Evolutionary conservation across 2,329 filamentous ascomycete species (phyloP).

Genomic region (Colletotrichum cuscutae): DNA sequence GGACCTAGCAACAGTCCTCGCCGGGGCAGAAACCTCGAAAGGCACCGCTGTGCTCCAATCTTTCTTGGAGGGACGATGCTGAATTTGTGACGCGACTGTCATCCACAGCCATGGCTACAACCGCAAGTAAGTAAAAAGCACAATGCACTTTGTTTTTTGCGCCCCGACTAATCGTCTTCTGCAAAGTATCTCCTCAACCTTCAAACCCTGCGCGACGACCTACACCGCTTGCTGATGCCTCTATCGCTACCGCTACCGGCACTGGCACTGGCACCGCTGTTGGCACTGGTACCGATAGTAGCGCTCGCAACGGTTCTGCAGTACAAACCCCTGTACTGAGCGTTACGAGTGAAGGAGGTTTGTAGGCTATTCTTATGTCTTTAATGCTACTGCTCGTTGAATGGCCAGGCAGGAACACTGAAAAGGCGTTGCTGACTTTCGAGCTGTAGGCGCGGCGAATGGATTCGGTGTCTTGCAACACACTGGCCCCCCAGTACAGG

Average conservation of each 20-base stretch:
- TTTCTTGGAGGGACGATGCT: not conserved
- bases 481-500: slow-evolving; percentile 36
- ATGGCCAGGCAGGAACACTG: not conserved
- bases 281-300: not conserved
- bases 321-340: not conserved
- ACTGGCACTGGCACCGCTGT: not conserved
- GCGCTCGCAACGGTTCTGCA: not conserved
- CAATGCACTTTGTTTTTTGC: not conserved
- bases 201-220: not conserved
- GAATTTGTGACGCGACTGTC: not conserved
- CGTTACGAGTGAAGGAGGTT: slow-evolving; percentile 12
- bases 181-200: slow-evolving; percentile 7
- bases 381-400: not conserved
- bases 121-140: slow-evolving; percentile 5
- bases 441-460: slow-evolving; percentile 4
- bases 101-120: slow-evolving; percentile 21
- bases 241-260: not conserved
- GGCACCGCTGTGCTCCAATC: not conserved
- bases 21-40: not conserved
- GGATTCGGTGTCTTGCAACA: slow-evolving; percentile 37
- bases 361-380: not conserved
- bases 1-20: not conserved
- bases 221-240: not conserved
- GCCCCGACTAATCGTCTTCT: not conserved
- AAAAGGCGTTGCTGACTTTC: slow-evolving; percentile 4